Evolutionary conservation across 129 eudicot genomes (phyloP).

Genomic region (Centella asiatica): DNA sequence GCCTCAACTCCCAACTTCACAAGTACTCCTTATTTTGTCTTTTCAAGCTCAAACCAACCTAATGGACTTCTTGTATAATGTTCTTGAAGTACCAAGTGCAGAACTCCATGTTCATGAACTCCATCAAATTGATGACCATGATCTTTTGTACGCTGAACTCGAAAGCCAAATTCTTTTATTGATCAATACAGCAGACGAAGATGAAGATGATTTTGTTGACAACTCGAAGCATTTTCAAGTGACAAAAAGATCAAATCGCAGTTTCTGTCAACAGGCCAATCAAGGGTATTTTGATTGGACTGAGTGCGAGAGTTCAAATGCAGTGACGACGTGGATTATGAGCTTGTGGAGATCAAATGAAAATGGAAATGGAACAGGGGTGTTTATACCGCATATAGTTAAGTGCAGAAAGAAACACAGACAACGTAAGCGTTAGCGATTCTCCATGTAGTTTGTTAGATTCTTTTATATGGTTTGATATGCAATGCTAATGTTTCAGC

Average conservation of each 20-base stretch:
- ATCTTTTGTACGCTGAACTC: conserved; percentile 38
- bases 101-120: background rate
- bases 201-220: conserved; percentile 1
- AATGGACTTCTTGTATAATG: background rate
- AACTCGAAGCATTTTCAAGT: conserved; percentile 2
- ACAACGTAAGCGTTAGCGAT: conserved; percentile 18
- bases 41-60: background rate
- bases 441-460: background rate
- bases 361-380: conserved; percentile 61
- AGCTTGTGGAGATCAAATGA: conserved; percentile 52
- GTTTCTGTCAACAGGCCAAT: conserved; percentile 8
- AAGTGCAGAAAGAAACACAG: conserved; percentile 21
- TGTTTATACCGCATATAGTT: conserved; percentile 52
- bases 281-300: conserved; percentile 40
- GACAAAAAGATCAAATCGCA: background rate
- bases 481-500: background rate
- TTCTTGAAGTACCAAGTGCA: background rate
- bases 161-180: conserved; percentile 41
- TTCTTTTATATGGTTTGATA: background rate
- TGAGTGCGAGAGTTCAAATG: conserved; percentile 18
- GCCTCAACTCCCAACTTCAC: background rate
- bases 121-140: conserved; percentile 18
- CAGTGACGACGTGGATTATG: conserved; percentile 44
- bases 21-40: background rate
- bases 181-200: conserved; percentile 33